Percentiles rank a stretch among this genome's conserved stretches.
These are phyloP conservation scores for Hypoxylon sp. DNA, from an alignment of 2,329 filamentous ascomycete species.

Conservation along the genomic window DNA sequence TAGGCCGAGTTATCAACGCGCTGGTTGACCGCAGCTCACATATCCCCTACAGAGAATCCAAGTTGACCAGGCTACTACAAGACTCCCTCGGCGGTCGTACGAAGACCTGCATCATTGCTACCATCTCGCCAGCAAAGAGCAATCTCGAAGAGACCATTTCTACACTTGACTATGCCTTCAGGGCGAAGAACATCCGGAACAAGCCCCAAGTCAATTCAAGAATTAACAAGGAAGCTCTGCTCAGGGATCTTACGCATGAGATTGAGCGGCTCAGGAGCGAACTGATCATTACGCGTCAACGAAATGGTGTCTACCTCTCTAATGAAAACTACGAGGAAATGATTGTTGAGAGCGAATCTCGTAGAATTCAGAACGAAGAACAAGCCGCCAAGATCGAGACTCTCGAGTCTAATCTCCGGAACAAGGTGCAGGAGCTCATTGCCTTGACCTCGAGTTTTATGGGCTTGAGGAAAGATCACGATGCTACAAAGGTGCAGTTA, in stretches of 20 bases:
- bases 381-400: conserved; percentile 93
- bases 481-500: conserved; percentile 78
- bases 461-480: conserved; percentile 89
- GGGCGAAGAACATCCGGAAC: conserved; percentile 98
- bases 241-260: conserved; percentile 90
- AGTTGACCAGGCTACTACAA: conserved; percentile 93
- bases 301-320: conserved; percentile 95
- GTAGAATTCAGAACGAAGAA: conserved; percentile 91
- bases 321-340: conserved; percentile 92
- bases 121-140: conserved; percentile 92
- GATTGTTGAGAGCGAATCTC: conserved; percentile 90
- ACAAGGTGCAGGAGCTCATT: conserved; percentile 95
- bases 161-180: conserved; percentile 96
- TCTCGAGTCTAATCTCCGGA: conserved; percentile 89
- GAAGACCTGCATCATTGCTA: conserved; percentile 99
- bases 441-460: conserved; percentile 89
- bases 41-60: conserved; percentile 94
- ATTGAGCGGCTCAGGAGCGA: conserved; percentile 97
- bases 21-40: conserved; percentile 91
- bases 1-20: conserved; percentile 97
- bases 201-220: conserved; percentile 95
- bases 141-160: conserved; percentile 99
- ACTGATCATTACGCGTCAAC: conserved; percentile 89
- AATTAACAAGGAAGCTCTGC: conserved; percentile 91
- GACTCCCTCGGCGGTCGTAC: conserved; percentile 96